Evolutionary conservation across 2,329 filamentous ascomycete species (phyloP), one percentile per base, ranked within the genome.

Genomic region (Penicillium sp.): DNA sequence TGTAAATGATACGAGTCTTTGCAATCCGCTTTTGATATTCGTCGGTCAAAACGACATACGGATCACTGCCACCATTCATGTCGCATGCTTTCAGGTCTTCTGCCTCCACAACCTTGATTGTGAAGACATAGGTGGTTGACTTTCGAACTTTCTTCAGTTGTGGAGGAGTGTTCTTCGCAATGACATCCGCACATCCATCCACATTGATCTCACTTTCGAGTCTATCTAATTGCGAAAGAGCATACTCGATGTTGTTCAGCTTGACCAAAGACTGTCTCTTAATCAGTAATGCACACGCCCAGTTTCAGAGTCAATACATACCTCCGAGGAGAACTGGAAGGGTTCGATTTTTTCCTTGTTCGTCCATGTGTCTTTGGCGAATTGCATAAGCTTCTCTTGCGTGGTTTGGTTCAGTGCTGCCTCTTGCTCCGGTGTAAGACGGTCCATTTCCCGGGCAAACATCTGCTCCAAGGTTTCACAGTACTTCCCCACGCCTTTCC

Each of bases 51-150:
- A 99, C 93, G 28, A 99, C 91, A 66, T 99, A 99, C 0, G 94
- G 94, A 74, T 99, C 94, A 69, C 93, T 97, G 59, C 88, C 85
- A 33, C 94, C 94, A 64, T 89, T 95, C 62, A 95, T 86, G 72
- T 99, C 94, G 69, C 94, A 97, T n/a, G 94, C 90, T 74, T 97
- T 97, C 63, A 99, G 79, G 65, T 99, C 94, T 74, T 99, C 94
- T 8, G 90, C 94, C 73, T 99, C 94, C 24, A 99, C 92, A 53
- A 99, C 92, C 76, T 99, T 99, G 74, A 99, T 92, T 0, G 94
- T 97, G 74, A 99, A 99, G 50, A 96, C 92, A 69, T 95, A 97
- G 69, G 95, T 96, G 57, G 85, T 88, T 39, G 87, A 84, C 64
- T 85, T 87, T 63, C 85, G 85, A 51, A 83, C 79, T 66, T 80